Evolutionary conservation across 768 basidiomycete species (phyloP).

Genomic region (Asterophora lycoperdoides): DNA sequence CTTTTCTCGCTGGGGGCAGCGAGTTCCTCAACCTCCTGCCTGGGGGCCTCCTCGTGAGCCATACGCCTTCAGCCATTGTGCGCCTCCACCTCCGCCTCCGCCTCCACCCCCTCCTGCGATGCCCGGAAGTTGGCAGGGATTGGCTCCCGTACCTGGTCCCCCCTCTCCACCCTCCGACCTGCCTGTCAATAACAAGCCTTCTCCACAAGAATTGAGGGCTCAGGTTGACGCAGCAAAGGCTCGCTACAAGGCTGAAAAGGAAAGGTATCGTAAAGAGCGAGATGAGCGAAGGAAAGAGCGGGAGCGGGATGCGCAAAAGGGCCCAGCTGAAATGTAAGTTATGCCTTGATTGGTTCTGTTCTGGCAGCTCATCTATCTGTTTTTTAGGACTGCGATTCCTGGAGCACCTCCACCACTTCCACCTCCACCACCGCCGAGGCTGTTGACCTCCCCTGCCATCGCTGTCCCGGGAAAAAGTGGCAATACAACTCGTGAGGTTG

Average conservation of each 20-base stretch:
- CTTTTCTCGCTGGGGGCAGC: conserved; percentile 7
- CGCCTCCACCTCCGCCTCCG: not conserved
- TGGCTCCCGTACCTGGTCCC: conserved; percentile 16
- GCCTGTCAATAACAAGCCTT: conserved; percentile 15
- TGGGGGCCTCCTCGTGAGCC: conserved; percentile 9
- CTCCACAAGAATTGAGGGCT: conserved; percentile 36
- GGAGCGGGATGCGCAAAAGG: conserved; percentile 19
- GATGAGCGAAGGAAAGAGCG: conserved; percentile 42
- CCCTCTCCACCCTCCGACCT: conserved; percentile 10
- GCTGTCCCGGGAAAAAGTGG: conserved; percentile 59
- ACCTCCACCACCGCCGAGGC: not conserved
- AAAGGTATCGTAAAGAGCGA: conserved; percentile 58
- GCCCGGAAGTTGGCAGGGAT: conserved; percentile 8
- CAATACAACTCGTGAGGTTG: conserved; percentile 62
- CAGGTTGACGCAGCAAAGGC: conserved; percentile 64
- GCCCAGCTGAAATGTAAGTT: conserved; percentile 9
- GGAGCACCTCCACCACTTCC: not conserved
- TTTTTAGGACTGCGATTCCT: not conserved
- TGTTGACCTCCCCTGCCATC: conserved; percentile 25
- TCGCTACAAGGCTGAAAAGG: conserved; percentile 66
- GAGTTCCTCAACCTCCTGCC: conserved; percentile 1
- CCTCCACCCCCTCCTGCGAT: conserved; percentile 16
- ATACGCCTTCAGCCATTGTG: not conserved
- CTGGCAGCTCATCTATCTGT: not conserved
- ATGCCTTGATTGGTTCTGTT: not conserved